phyloP scores from a whole-genome alignment of 2,329 filamentous ascomycete species.

The Fusarium brevicatenulatum region DNA sequence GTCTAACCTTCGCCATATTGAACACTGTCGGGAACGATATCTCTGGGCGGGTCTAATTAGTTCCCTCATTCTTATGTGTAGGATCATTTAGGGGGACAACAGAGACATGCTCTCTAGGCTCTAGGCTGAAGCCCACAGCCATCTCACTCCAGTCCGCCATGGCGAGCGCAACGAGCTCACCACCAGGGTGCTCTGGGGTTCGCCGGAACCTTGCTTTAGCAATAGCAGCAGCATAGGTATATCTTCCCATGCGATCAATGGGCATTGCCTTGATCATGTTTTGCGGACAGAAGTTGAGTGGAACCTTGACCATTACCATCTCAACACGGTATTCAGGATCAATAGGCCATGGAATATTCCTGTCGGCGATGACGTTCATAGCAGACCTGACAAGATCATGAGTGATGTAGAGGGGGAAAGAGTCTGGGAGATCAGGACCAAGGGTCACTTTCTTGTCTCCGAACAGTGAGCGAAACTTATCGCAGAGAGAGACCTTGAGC shows the following conservation, averaged over 20 bases:
- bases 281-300: slow-evolving; percentile 2
- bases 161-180: slow-evolving; percentile 8
- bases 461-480: not conserved
- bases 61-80: not conserved
- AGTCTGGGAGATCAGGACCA: slow-evolving; percentile 11
- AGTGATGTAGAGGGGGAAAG: slow-evolving; percentile 9
- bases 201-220: slow-evolving; percentile 10
- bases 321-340: not conserved
- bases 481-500: not conserved
- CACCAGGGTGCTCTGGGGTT: slow-evolving; percentile 14
- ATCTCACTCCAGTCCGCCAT: not conserved
- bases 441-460: not conserved
- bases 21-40: not conserved
- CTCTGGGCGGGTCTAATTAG: not conserved
- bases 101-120: not conserved
- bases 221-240: slow-evolving; percentile 7
- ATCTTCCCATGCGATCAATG: not conserved
- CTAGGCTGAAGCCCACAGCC: not conserved
- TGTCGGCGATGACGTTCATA: not conserved
- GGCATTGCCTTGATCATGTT: slow-evolving; percentile 2
- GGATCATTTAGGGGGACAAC: not conserved
- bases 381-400: not conserved
- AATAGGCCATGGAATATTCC: not conserved
- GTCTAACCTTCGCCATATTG: not conserved
- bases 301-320: slow-evolving; percentile 1